These are phyloP conservation scores for Lactarius akahatsu DNA, from an alignment of 768 basidiomycete species.

Conservation along the genomic window DNA sequence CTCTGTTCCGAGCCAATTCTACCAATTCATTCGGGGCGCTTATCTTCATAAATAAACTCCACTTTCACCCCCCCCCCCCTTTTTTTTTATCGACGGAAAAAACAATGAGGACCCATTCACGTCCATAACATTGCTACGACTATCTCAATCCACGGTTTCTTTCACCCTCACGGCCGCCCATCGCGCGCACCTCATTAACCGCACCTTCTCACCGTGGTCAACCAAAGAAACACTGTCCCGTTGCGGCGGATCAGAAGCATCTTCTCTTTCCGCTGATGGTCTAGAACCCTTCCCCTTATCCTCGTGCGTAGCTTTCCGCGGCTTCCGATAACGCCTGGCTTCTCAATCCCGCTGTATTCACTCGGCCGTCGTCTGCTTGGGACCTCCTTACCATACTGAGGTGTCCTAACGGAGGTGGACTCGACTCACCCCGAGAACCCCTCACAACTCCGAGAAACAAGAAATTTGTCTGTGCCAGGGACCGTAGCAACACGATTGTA, in stretches of 20 bases:
- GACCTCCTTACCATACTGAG: slow-evolving; percentile 15
- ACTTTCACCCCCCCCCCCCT: not conserved
- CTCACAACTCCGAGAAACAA: slow-evolving; percentile 26
- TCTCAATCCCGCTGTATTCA: slow-evolving; percentile 24
- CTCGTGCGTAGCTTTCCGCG: slow-evolving; percentile 29
- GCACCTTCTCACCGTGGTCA: slow-evolving; percentile 26
- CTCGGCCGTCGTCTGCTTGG: slow-evolving; percentile 12
- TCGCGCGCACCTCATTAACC: slow-evolving; percentile 28
- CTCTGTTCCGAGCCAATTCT: slow-evolving; percentile 21
- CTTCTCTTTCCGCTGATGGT: slow-evolving; percentile 25
- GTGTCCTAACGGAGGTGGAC: slow-evolving; percentile 19
- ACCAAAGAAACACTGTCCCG: slow-evolving; percentile 25
- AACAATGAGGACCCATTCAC: slow-evolving; percentile 7
- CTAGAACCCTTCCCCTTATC: slow-evolving; percentile 29
- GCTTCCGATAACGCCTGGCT: slow-evolving; percentile 29
- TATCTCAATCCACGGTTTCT: slow-evolving; percentile 10
- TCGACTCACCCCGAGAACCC: slow-evolving; percentile 20
- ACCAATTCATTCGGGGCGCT: slow-evolving; percentile 18
- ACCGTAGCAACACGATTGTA: slow-evolving; percentile 3
- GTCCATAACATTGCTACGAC: slow-evolving; percentile 14
- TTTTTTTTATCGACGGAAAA: not conserved
- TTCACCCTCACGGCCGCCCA: slow-evolving; percentile 26
- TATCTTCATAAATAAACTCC: not conserved
- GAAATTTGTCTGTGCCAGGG: slow-evolving; percentile 8
- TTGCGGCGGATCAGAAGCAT: slow-evolving; percentile 29